Base-by-base conservation (phyloP, 768 basidiomycete genomes). In the Suillus cothurnatus region DNA sequence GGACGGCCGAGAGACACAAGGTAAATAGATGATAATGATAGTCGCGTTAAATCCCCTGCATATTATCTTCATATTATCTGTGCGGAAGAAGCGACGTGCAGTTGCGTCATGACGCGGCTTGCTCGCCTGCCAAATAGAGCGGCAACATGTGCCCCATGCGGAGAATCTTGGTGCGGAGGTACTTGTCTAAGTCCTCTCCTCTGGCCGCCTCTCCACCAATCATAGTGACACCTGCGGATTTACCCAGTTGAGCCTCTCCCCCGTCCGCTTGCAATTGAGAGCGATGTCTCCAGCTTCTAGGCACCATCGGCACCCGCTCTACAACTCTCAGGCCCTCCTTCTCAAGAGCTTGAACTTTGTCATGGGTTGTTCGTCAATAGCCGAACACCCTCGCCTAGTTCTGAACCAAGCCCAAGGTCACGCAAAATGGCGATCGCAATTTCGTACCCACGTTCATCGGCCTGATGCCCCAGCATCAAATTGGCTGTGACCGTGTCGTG, bases 401-500 rank as follows among this genome's bases (percentile, higher is more conserved):
- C 84, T 28, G 77, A 80, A 8, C 87, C 91, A 17, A 99, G 79
- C 8, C 90, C 91, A 2, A 99, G 81, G 77, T 99, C 97, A 6
- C 88, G 86, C 67, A 99, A 76, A 68, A 99, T 99, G 34, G 92
- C 95, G 9, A 82, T 91, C 1, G 97, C 97, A 65, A 99, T 83
- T 69, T 92, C 94, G 77, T 99, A 99, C 28, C 89, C 90, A 39
- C 97, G 86, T 76, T 97, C 93, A 74, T 99, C 97, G 6, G 97
- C 96, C 65, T 88, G 84, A 77, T 97, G 93, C 2, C 97, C 97
- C 36, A 99, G 88, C 85, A 97, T 86, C 45, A 99, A 80, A 77
- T 99, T 99, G 32, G 97, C 97, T 6, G 93, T 90, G 70, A 99
- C 97, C n/a, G 97, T 99, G 79, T 99, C 97, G 73, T 98, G 94